Base-by-base conservation (phyloP, 2,329 filamentous ascomycete genomes). In the Periconia sp. region DNA sequence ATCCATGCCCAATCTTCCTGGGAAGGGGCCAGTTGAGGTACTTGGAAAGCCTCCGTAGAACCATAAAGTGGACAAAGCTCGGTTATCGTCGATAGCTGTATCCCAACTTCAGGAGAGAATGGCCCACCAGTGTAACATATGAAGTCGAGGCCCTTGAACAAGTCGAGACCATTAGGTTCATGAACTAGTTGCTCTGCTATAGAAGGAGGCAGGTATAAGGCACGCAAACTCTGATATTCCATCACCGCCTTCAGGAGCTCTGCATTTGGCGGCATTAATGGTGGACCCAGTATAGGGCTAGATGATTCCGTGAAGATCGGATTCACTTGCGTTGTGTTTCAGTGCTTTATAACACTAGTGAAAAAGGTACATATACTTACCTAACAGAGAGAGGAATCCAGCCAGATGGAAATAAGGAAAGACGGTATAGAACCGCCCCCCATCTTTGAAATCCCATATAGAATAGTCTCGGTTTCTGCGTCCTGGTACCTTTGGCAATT, bases 321-420 rank as follows among this genome's bases (percentile, higher is more conserved):
- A 35, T 53, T 53, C 3, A 53, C 37, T n/a, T n/a, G n/a, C n/a
- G n/a, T n/a, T n/a, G n/a, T n/a, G n/a, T n/a, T n/a, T n/a, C n/a
- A n/a, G n/a, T n/a, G n/a, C n/a, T n/a, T n/a, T n/a, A n/a, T n/a
- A n/a, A n/a, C n/a, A n/a, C n/a, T n/a, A n/a, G n/a, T n/a, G n/a
- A n/a, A n/a, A n/a, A n/a, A n/a, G n/a, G n/a, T n/a, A n/a, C n/a
- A n/a, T n/a, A n/a, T n/a, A n/a, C n/a, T n/a, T n/a, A n/a, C n/a
- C n/a, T n/a, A 45, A 12, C 11, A 44, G 22, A n/a, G 28, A 39
- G 3, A 43, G 15, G 21, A 44, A 44, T 4, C 41, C 41, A 13
- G 41, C 41, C 5, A 44, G 41, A 21, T 50, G 50, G 35, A 54
- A 54, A 23, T 51, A 50, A 4, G 50, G 50, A 32, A 50, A 54